These are phyloP conservation scores for Eucalyptus cloeziana DNA, from an alignment of 345 rosid species.

Conservation along the genomic window DNA sequence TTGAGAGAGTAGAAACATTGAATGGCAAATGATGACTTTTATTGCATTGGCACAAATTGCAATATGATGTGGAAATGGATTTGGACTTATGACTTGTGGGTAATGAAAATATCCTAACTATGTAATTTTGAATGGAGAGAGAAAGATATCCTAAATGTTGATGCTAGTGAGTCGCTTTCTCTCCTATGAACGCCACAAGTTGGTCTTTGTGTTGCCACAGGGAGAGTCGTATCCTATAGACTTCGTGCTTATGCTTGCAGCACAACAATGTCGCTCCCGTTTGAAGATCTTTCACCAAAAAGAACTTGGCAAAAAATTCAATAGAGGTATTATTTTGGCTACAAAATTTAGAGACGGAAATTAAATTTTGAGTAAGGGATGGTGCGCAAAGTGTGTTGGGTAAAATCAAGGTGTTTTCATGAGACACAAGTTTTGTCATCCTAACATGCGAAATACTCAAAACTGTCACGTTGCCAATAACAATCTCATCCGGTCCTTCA, in stretches of 20 bases:
- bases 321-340: background rate
- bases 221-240: background rate
- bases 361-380: background rate
- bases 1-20: background rate
- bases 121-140: background rate
- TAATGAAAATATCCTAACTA: background rate
- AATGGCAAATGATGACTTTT: background rate
- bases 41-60: background rate
- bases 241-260: background rate
- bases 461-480: background rate
- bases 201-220: background rate
- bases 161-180: background rate
- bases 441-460: too few species aligned
- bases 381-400: background rate
- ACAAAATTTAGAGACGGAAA: background rate
- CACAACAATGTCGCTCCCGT: background rate
- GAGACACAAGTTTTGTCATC: background rate
- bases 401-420: too few species aligned
- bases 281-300: background rate
- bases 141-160: background rate
- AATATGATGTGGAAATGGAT: background rate
- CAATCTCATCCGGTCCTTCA: background rate
- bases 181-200: background rate
- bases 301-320: background rate
- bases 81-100: background rate